Evolutionary conservation across 139 green algal genomes (phyloP), one percentile per base, ranked within the genome.

Genomic region (Pseudopediastrum boryanum): DNA sequence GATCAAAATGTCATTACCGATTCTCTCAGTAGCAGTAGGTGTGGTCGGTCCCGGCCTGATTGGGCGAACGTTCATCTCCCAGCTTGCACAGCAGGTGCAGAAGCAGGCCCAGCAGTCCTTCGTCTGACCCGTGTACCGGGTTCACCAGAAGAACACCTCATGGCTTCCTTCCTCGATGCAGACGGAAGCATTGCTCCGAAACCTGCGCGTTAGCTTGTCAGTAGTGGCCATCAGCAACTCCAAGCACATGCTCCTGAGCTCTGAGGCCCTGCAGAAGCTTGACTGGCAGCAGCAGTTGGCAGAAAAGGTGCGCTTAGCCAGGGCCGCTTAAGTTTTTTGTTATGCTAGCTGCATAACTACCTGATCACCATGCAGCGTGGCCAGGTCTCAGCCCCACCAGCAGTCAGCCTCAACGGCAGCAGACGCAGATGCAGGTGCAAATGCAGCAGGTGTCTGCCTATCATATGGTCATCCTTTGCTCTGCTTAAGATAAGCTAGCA

Each of bases 141-240:
- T 5, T 38, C n/a, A 46, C 19, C 43, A 3, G 42, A 31, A n/a
- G n/a, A 6, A 58, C 48, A n/a, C 19, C 48, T 58, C 19, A 16
- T 54, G 33, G 23, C 38, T 41, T 72, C 19, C 64, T n/a, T 1
- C 38, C 1, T 46, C 2, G 3, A 36, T 69, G 38, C 54, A 78
- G 71, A 42, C 54, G 16, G 4, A 39, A 5, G 68, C 42, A 12
- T 19, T 78, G 39, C 71, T 58, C n/a, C 35, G 69, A 29, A 54
- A 70, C 27, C 39, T 78, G 54, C 46, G 36, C 23, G 71, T 78
- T 2, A 29, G 50, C 50, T 13, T 70, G n/a, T 41, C 16, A 16
- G 71, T 78, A 27, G 71, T 78, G 10, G 71, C 71, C 10, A 39
- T 78, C 42, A 78, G 71, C 54, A 78, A 70, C 71, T 48, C 27